Conservation (phyloP, 2,329 filamentous ascomycete species). For the Alternaria metachromatica region DNA sequence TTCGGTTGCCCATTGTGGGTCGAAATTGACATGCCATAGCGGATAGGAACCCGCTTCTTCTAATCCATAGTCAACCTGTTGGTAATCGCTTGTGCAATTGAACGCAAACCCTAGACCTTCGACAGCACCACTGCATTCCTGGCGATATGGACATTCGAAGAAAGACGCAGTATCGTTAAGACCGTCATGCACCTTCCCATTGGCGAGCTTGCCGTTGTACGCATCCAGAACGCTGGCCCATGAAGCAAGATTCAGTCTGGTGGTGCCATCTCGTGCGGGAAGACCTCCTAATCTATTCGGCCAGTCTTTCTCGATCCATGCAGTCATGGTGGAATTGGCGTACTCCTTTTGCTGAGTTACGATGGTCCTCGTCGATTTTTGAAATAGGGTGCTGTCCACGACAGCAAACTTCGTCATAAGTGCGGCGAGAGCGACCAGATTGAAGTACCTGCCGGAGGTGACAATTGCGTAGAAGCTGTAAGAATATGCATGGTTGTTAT, state of each 20-base stretch:
- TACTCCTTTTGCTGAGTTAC: conserved; percentile 17
- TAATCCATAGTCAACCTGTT: conserved; percentile 22
- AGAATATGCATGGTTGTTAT: conserved; percentile 32
- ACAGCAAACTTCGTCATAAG: conserved; percentile 37
- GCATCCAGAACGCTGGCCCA: conserved; percentile 29
- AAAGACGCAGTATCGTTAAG: conserved; percentile 21
- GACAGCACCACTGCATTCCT: conserved; percentile 26
- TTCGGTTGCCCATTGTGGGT: conserved; percentile 13
- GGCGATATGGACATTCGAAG: conserved; percentile 27
- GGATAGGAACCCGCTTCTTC: no score
- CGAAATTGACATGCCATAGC: conserved; percentile 24
- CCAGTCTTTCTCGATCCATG: conserved; percentile 28
- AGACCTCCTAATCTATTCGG: background rate
- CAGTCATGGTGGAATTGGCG: conserved; percentile 27
- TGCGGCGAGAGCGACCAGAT: conserved; percentile 31
- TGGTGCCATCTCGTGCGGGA: no score
- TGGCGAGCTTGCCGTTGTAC: conserved; percentile 30
- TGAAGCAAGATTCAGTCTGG: background rate
- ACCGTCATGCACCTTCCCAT: conserved; percentile 29
- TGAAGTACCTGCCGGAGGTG: conserved; percentile 30
- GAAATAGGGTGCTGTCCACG: conserved; percentile 32
- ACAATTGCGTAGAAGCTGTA: conserved; percentile 33
- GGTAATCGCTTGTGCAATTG: conserved; percentile 18
- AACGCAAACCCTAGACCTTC: conserved; percentile 26
- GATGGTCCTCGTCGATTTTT: conserved; percentile 20